Percentiles rank a stretch among this genome's conserved stretches.
phyloP scores from a whole-genome alignment of 345 rosid genomes.

The Eucalyptus erythrocorys region DNA sequence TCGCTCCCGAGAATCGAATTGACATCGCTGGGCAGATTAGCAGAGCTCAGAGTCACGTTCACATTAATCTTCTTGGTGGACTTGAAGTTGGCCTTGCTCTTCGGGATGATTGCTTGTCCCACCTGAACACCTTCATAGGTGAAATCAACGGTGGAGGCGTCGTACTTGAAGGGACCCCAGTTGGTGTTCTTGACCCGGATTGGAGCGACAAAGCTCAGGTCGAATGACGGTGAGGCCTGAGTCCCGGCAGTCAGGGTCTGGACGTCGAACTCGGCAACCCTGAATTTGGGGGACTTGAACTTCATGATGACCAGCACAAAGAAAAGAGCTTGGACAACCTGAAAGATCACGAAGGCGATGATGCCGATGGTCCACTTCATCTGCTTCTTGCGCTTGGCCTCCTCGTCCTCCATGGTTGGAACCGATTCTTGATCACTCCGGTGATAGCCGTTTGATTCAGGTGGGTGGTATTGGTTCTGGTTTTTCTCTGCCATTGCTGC shows the following conservation, averaged over 20 bases:
- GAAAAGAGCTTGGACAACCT: slow-evolving; percentile 1
- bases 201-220: background rate
- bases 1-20: background rate
- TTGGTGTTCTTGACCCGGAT: slow-evolving; percentile 2
- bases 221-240: background rate
- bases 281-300: slow-evolving; percentile 9
- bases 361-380: background rate
- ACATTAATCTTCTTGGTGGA: background rate
- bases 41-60: background rate
- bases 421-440: background rate
- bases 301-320: slow-evolving; percentile 1
- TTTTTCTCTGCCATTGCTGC: background rate
- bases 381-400: slow-evolving; percentile 1
- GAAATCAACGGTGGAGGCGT: background rate
- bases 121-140: background rate
- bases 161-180: slow-evolving; percentile 3
- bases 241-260: background rate
- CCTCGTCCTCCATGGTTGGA: background rate
- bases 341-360: slow-evolving; percentile 4
- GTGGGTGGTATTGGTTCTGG: background rate
- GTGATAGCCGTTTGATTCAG: background rate
- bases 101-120: background rate
- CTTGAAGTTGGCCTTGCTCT: background rate
- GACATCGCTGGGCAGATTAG: background rate
- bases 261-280: background rate